Base-by-base conservation (phyloP, 495 filamentous ascomycete genomes). In the Rusavskia elegans region DNA sequence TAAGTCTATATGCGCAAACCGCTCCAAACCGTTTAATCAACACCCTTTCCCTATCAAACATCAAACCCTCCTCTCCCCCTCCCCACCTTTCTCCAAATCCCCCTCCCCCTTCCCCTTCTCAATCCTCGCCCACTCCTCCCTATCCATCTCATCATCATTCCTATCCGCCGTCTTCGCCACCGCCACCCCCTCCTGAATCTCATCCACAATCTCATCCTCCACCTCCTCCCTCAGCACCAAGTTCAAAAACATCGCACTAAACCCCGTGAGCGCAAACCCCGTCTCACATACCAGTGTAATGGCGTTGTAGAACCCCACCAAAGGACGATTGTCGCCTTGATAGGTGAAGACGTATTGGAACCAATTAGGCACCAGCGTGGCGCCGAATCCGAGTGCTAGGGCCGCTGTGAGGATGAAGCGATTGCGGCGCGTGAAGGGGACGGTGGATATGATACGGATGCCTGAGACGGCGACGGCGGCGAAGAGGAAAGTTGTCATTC, bases 401-500 rank as follows among this genome's bases (percentile, higher is more conserved):
- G 81, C 74, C 3, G 85, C 85, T 0, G 88, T 90, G 39, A 95
- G 73, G 61, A 96, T 83, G 66, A 95, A 96, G 3, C 89, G 77
- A 60, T 87, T 95, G 49, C 88, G 82, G 6, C 88, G 78, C 27
- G 79, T 93, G 66, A 93, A 94, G 3, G 81, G 77, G 5, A 85
- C 74, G 9, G 80, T 82, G 23, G 79, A 70, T 59, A 92, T 86
- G 57, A 96, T 94, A 44, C 87, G 77, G 53, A 95, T 78, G 57
- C 89, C 89, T 2, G 85, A 92, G 16, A 93, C 79, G 17, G 85
- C 84, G 25, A 96, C 89, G 9, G 85, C 75, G 54, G 74, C 76
- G 70, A 95, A 95, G 16, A 96, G 73, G 67, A 95, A 95, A 2
- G 87, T 89, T 0, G 89, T 95, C 86, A 96, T 93, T 30, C 89